Percentiles rank a stretch among this genome's conserved stretches.
These are phyloP conservation scores for Phytophthora ohioensis DNA, from an alignment of 352 stramenopile genomes.

Conservation along the genomic window DNA sequence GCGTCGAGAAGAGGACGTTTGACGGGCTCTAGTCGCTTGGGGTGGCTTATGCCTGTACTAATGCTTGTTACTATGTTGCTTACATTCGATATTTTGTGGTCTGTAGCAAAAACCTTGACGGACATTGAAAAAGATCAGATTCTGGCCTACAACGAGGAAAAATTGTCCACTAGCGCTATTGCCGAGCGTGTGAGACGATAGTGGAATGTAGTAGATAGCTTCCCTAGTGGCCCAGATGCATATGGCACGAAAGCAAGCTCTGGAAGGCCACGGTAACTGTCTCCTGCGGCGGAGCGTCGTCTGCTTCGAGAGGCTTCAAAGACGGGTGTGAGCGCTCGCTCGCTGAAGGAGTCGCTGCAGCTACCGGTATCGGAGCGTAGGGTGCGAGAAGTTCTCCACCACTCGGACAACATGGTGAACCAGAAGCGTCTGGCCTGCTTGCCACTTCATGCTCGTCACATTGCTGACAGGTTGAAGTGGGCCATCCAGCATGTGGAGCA, in stretches of 20 bases:
- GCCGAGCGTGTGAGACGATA: not conserved
- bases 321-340: not conserved
- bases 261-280: not conserved
- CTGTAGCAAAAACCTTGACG: not conserved
- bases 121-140: constrained; percentile 10
- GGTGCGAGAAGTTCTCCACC: constrained; percentile 7
- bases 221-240: not conserved
- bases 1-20: not conserved
- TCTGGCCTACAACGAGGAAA: not conserved
- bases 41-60: not conserved
- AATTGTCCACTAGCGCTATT: not conserved
- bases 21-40: not conserved
- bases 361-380: not conserved
- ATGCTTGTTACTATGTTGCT: not conserved
- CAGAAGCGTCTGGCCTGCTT: constrained; percentile 5
- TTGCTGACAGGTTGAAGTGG: constrained; percentile 3
- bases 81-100: not conserved
- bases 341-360: constrained; percentile 6
- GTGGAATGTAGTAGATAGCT: not conserved
- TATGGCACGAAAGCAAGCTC: not conserved
- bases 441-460: not conserved
- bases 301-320: constrained; percentile 5
- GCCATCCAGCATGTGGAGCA: not conserved
- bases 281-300: not conserved
- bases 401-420: constrained; percentile 9